Conservation (phyloP, 2,329 filamentous ascomycete species). For the Monosporascus cannonballus region DNA sequence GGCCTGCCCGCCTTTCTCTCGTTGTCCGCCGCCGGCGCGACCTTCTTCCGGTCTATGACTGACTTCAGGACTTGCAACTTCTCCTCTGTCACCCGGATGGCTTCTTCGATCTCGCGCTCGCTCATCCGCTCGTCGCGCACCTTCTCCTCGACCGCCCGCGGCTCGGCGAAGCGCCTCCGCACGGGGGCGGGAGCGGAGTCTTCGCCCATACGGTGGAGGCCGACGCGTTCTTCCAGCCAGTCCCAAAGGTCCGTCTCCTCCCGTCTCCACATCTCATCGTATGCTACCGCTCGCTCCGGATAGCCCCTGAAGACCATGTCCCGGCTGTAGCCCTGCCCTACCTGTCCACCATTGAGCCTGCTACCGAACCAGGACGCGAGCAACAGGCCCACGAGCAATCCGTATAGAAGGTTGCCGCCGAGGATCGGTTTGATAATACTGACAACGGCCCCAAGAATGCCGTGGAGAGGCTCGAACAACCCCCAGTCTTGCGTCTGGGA, state of each 20-base stretch:
- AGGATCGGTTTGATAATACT: slow-evolving; percentile 66
- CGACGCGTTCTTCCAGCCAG: slow-evolving; percentile 84
- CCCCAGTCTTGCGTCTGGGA: slow-evolving; percentile 60
- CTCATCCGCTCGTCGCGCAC: slow-evolving; percentile 57
- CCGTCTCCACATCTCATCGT: slow-evolving; percentile 86
- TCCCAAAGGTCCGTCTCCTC: slow-evolving; percentile 90
- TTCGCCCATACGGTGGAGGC: slow-evolving; percentile 55
- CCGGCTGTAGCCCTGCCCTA: slow-evolving; percentile 30
- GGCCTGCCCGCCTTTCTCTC: slow-evolving; percentile 7
- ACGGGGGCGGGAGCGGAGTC: slow-evolving; percentile 23
- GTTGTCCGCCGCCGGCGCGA: slow-evolving; percentile 8
- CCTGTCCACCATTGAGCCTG: slow-evolving; percentile 38
- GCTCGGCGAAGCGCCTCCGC: slow-evolving; percentile 45
- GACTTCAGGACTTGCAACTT: slow-evolving; percentile 70
- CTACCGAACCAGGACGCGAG: slow-evolving; percentile 70
- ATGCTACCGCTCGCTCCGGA: slow-evolving; percentile 70
- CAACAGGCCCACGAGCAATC: slow-evolving; percentile 66
- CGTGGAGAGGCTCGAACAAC: slow-evolving; percentile 69
- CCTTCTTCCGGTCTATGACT: slow-evolving; percentile 57
- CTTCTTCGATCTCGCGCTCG: slow-evolving; percentile 68
- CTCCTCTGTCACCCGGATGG: slow-evolving; percentile 81
- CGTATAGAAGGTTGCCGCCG: slow-evolving; percentile 71
- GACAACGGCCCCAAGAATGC: slow-evolving; percentile 61
- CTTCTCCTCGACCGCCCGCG: slow-evolving; percentile 54
- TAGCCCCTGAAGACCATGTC: slow-evolving; percentile 35